Evolutionary conservation across 768 basidiomycete genomes (phyloP).

Genomic region (Suillus plorans): DNA sequence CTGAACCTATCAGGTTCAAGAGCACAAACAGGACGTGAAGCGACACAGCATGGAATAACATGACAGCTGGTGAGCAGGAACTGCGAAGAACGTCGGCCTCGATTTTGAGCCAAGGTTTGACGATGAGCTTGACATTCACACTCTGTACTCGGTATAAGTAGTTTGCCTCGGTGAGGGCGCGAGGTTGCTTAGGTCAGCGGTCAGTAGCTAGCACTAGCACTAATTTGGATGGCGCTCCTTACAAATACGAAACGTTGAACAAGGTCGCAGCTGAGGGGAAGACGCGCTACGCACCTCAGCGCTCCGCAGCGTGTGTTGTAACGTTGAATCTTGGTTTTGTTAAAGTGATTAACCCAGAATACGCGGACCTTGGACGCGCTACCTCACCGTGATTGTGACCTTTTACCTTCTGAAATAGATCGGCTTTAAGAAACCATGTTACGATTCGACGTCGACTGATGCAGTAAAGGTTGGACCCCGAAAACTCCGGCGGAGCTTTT

Average conservation of each 20-base stretch:
- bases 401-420: too few relatives aligned
- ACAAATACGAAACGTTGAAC: neutral
- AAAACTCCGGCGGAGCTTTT: too few relatives aligned
- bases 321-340: too few relatives aligned
- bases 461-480: too few relatives aligned
- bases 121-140: constrained; percentile 12
- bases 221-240: neutral
- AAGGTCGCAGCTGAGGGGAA: too few relatives aligned
- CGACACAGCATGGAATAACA: constrained; percentile 14
- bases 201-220: neutral
- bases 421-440: too few relatives aligned
- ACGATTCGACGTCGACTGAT: too few relatives aligned
- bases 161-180: neutral
- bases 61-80: constrained; percentile 8
- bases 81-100: constrained; percentile 2
- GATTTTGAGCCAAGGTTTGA: constrained; percentile 14
- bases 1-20: constrained; percentile 10
- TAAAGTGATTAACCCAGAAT: too few relatives aligned
- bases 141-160: neutral
- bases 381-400: too few relatives aligned
- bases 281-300: too few relatives aligned
- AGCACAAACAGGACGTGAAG: constrained; percentile 9
- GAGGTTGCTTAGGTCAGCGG: neutral
- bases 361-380: too few relatives aligned
- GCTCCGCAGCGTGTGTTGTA: too few relatives aligned